These are phyloP conservation scores for Claviceps digitariae DNA, from an alignment of 2,329 filamentous ascomycete genomes.

Conservation along the genomic window DNA sequence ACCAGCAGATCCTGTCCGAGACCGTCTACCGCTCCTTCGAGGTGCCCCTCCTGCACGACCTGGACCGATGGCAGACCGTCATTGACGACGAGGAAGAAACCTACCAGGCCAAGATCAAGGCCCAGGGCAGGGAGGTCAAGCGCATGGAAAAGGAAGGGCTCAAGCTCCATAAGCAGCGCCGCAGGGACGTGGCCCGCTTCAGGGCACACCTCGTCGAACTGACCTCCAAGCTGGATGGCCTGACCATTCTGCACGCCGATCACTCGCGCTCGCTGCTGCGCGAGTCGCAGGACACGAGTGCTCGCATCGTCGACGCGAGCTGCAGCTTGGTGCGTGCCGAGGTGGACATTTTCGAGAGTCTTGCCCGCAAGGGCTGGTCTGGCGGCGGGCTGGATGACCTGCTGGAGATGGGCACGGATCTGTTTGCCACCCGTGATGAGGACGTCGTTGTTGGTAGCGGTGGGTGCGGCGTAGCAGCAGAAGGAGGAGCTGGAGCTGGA, in stretches of 20 bases:
- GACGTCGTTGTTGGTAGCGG: conserved; percentile 15
- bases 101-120: conserved; percentile 41
- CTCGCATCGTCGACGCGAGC: conserved; percentile 47
- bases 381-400: conserved; percentile 54
- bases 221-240: conserved; percentile 46
- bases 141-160: conserved; percentile 51
- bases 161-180: conserved; percentile 45
- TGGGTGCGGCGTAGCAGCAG: not conserved
- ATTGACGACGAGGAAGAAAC: conserved; percentile 51
- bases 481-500: not conserved
- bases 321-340: conserved; percentile 54
- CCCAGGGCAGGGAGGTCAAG: conserved; percentile 46
- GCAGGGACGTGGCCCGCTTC: conserved; percentile 48
- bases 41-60: conserved; percentile 54
- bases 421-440: conserved; percentile 38
- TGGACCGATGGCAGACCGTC: conserved; percentile 49
- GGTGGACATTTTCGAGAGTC: conserved; percentile 54
- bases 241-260: conserved; percentile 46
- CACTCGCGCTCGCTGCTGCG: conserved; percentile 46
- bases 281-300: conserved; percentile 52
- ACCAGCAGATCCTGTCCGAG: conserved; percentile 56
- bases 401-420: conserved; percentile 48
- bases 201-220: conserved; percentile 49
- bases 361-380: conserved; percentile 54
- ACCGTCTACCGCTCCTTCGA: conserved; percentile 56